Evolutionary conservation across 2,329 filamentous ascomycete species (phyloP), one percentile per base, ranked within the genome.

Genomic region (Pyricularia grisea): DNA sequence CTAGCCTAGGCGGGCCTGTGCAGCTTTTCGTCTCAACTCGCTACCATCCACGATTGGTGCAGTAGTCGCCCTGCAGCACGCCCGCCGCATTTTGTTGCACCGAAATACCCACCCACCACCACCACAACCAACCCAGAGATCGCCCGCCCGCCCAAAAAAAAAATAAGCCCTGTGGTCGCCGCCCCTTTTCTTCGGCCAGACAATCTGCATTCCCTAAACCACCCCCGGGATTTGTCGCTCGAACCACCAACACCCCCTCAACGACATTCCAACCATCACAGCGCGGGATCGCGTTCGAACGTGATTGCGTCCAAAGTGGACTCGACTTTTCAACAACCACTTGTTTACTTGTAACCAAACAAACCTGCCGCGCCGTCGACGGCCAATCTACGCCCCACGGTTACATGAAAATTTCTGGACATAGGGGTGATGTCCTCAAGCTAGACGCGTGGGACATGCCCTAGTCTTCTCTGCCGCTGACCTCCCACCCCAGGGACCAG

Each of bases 401-500:
- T 36, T 36, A 66, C 65, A 33, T 11, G 30, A 50, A 66, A 33
- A 23, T 25, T 42, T 42, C 31, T 31, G 65, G 42, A 17, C 27
- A 20, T 42, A 33, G 30, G 30, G 20, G 65, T 42, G 27, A 66
- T 66, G 65, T 25, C n/a, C 31, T 33, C n/a, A 10, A 66, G 65
- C 31, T 66, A 66, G n/a, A 66, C 65, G 65, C n/a, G 65, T 33
- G 65, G 65, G 42, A 25, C n/a, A 66, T 66, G 65, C 33, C 42
- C 65, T 66, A 66, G 65, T 36, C 31, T 25, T 33, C 23, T 20
- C 66, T 70, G 68, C 68, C 67, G 69, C 66, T 66, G 31, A 60
- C 55, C 70, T 63, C 70, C 67, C 69, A 70, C 68, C 71, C 10
- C 12, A 42, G 69, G 76, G 71, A 74, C 79, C 80, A 84, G 80